Evolutionary conservation across 441 rosid genomes (phyloP).

Genomic region (Eruca vesicaria): DNA sequence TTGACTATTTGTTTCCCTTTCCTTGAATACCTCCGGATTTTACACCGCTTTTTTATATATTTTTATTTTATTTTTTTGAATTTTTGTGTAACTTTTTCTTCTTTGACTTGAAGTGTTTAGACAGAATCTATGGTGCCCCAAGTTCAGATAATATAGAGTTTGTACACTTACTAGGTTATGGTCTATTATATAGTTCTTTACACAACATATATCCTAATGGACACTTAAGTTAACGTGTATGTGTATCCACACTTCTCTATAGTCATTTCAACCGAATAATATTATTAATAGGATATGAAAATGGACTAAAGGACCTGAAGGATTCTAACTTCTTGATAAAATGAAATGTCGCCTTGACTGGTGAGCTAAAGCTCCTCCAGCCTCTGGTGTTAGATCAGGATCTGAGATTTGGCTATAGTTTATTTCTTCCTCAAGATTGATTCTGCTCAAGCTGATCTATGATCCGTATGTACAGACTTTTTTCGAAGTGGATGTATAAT

Average conservation of each 20-base stretch:
- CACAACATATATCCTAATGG: neutral
- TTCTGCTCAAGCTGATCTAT: neutral
- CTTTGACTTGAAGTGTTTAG: conserved; percentile 16
- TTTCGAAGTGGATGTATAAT: neutral
- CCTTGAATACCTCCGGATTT: conserved; percentile 11
- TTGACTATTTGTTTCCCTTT: conserved; percentile 13
- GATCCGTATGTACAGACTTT: neutral
- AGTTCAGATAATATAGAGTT: neutral
- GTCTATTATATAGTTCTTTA: too few species aligned
- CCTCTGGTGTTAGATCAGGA: neutral
- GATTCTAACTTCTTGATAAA: neutral
- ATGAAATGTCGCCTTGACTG: neutral
- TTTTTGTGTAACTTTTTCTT: conserved; percentile 1
- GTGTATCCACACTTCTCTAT: neutral
- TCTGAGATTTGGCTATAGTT: neutral
- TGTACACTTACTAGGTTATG: neutral
- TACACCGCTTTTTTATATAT: neutral
- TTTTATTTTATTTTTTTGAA: neutral
- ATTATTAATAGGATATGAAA: neutral
- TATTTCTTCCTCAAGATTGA: neutral
- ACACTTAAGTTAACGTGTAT: neutral
- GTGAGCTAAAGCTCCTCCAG: neutral
- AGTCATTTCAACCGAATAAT: neutral
- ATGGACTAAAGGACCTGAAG: neutral
- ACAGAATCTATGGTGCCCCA: neutral